phyloP scores from a whole-genome alignment of 495 filamentous ascomycete genomes.

The Daldinia grandis region DNA sequence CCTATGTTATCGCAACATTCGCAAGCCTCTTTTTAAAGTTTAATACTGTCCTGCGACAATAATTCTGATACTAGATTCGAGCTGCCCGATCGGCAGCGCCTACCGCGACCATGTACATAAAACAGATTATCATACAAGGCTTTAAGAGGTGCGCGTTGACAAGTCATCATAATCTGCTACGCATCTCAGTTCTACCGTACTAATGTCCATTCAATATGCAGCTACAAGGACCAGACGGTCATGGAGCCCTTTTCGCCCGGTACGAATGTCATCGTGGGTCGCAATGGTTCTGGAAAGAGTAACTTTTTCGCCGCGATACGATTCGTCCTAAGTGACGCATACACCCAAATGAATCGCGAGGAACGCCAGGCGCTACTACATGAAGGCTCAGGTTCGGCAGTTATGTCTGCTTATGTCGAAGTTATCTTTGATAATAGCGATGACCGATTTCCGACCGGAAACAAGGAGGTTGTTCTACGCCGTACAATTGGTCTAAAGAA shows the following conservation, averaged over 20 bases:
- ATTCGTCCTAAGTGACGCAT: constrained; percentile 97
- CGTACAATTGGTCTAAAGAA: constrained; percentile 97
- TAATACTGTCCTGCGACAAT: constrained; percentile 32
- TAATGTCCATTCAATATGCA: constrained; percentile 49
- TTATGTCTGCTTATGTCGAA: constrained; percentile 99
- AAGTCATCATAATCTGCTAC: not conserved
- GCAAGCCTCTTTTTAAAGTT: constrained; percentile 4
- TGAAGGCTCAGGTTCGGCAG: constrained; percentile 95
- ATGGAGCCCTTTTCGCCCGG: constrained; percentile 98
- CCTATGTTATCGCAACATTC: constrained; percentile 23
- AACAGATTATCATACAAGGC: constrained; percentile 99
- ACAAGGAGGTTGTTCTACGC: constrained; percentile 85
- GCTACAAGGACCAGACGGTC: constrained; percentile 99
- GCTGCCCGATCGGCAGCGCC: constrained; percentile 48
- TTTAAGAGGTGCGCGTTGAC: constrained; percentile 84
- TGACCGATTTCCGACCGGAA: constrained; percentile 93
- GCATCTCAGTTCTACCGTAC: constrained; percentile 15
- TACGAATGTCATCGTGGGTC: constrained; percentile 98
- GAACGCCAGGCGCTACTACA: constrained; percentile 95
- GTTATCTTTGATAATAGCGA: constrained; percentile 99
- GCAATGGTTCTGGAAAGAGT: constrained; percentile 98
- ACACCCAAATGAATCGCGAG: constrained; percentile 94
- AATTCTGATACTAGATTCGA: constrained; percentile 37
- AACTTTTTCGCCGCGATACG: constrained; percentile 99
- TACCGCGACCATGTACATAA: constrained; percentile 86